Percentiles rank a stretch among this genome's conserved stretches.
Conservation (phyloP, 1,139 yeast species). For the Kodamaea plutei region DNA sequence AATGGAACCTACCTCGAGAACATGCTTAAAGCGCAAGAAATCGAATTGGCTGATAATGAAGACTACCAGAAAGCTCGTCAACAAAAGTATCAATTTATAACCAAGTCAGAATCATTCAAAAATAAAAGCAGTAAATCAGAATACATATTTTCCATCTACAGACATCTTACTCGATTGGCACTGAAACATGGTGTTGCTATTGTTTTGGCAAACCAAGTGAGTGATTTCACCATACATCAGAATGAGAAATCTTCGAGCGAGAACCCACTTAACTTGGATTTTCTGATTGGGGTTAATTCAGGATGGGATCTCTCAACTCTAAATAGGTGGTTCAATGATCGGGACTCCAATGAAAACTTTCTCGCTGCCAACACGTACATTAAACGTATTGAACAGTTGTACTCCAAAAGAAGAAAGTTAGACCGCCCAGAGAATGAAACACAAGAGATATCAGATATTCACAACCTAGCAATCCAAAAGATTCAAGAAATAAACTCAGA, state of each 20-base stretch:
- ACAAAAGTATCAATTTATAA: conserved; percentile 26
- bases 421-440: too few species aligned
- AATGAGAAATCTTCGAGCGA: conserved; percentile 16
- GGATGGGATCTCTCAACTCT: conserved; percentile 65
- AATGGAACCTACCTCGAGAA: conserved; percentile 25
- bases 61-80: conserved; percentile 18
- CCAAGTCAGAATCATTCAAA: conserved; percentile 27
- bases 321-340: conserved; percentile 8
- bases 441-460: too few species aligned
- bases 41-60: conserved; percentile 13
- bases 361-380: too few species aligned
- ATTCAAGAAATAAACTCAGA: too few species aligned
- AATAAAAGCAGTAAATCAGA: conserved; percentile 32
- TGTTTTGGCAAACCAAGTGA: conserved; percentile 76
- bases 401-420: conserved; percentile 9
- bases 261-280: conserved; percentile 51
- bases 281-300: conserved; percentile 66
- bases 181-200: conserved; percentile 50
- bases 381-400: not conserved
- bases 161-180: conserved; percentile 51
- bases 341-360: not conserved
- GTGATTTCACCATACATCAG: conserved; percentile 44
- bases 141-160: conserved; percentile 44
- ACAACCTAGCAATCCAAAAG: too few species aligned
- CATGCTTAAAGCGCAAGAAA: conserved; percentile 22